Evolutionary conservation across 306 rosid species (phyloP).

Genomic region (Bauhinia variegata): DNA sequence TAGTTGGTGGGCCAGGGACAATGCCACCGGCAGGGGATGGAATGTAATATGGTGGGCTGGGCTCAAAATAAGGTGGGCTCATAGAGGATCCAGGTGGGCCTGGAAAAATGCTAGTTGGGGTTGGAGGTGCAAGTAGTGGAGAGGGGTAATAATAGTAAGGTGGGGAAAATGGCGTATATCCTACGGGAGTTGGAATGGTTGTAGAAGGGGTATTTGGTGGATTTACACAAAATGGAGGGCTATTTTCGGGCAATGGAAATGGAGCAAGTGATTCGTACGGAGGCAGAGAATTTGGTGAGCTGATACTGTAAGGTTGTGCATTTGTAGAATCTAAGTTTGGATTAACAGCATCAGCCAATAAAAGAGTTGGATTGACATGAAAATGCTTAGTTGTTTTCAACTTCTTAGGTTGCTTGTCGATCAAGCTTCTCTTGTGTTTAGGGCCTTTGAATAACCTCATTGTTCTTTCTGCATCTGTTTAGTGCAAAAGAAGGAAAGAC

Average conservation of each 20-base stretch:
- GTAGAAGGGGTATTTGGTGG: slow-evolving; percentile 65
- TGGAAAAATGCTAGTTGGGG: slow-evolving; percentile 40
- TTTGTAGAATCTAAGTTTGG: slow-evolving; percentile 51
- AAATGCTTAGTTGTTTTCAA: slow-evolving; percentile 52
- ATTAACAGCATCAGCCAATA: slow-evolving; percentile 33
- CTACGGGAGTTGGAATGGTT: slow-evolving; percentile 51
- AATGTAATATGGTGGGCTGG: slow-evolving; percentile 50
- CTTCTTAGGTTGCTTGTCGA: slow-evolving; percentile 51
- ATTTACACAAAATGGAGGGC: slow-evolving; percentile 62
- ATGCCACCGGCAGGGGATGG: slow-evolving; percentile 49
- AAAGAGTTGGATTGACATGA: slow-evolving; percentile 38
- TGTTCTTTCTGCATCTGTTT: slow-evolving; percentile 65
- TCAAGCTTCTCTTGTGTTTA: slow-evolving; percentile 45
- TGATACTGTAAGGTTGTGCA: slow-evolving; percentile 61
- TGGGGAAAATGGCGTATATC: slow-evolving; percentile 43
- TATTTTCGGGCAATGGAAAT: slow-evolving; percentile 51
- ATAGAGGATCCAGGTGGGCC: slow-evolving; percentile 41
- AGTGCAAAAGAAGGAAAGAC: slow-evolving; percentile 1
- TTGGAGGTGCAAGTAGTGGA: slow-evolving; percentile 57
- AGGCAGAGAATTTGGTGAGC: slow-evolving; percentile 73
- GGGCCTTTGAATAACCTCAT: slow-evolving; percentile 39
- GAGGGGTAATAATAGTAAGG: slow-evolving; percentile 47
- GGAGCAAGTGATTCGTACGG: slow-evolving; percentile 84
- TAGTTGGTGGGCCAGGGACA: slow-evolving; percentile 44
- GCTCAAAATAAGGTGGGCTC: slow-evolving; percentile 55